Base-by-base conservation (phyloP, 805 yeast genomes). In the Myxozyma melibiosi region DNA sequence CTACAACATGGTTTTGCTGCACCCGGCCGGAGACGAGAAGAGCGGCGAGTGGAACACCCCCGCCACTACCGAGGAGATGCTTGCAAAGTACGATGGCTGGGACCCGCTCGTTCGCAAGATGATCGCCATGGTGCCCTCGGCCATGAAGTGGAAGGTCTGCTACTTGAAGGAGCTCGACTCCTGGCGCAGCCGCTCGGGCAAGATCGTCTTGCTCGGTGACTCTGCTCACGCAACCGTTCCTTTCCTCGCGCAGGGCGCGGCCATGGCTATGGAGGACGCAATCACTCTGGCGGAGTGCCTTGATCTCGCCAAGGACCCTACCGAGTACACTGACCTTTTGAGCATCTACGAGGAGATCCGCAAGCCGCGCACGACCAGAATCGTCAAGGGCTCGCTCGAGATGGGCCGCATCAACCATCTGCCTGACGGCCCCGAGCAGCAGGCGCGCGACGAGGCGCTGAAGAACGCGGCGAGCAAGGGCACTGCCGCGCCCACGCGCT, bases 181-280 rank as follows among this genome's bases (percentile, higher is more conserved):
- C 14, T 70, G 73, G 73, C 65, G 64, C 24, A 67, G 67, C 52
- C 37, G 56, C n/a, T 59, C 65, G 3, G 72, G 70, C 5, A 66
- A 67, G 20, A 65, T 71, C 22, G 62, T 68, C 14, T 61, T 73
- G 33, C 63, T 73, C 47, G 76, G 76, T 1, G 76, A 73, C 55
- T 68, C 76, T 0, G 66, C 68, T 31, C 76, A 73, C 53, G 73
- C 75, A 13, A 73, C 73, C 54, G 68, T 73, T 28, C 73, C 73
- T 3, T 68, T 69, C 56, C 61, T 69, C n/a, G 54, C 54, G 48
- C 56, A 52, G 33, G 56, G 56, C 11, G 56, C 56, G 5, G 56
- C 56, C 3, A 52, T 52, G 56, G 56, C 56, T 7, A 44, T 52
- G 46, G 56, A 52, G 31, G 56, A 52, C 14, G 56, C 56, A n/a